Percentiles rank a stretch among this genome's conserved stretches.
Evolutionary conservation across 1,139 yeast species (phyloP).

Genomic region (Suhomyces bolitotheri): DNA sequence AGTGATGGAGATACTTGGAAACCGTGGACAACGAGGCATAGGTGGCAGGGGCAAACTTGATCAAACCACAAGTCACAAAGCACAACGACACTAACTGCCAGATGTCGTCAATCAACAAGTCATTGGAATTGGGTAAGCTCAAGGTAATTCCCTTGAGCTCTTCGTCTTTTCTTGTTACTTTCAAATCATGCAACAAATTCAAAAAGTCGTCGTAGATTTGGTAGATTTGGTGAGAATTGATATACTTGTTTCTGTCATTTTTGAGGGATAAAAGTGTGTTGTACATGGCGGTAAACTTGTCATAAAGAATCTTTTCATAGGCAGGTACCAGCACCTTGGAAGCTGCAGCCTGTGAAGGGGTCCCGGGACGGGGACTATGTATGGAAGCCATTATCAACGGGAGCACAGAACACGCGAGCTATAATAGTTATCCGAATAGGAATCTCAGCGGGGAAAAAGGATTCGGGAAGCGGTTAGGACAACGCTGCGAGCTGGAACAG

Average conservation of each 20-base stretch:
- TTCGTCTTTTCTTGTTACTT: slow-evolving; percentile 48
- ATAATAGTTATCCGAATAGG: too few relatives aligned
- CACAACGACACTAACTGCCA: slow-evolving; percentile 84
- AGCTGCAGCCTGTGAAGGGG: slow-evolving; percentile 7
- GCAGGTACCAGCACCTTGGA: slow-evolving; percentile 18
- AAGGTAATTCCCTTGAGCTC: slow-evolving; percentile 48
- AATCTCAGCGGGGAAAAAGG: not conserved
- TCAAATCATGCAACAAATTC: slow-evolving; percentile 50
- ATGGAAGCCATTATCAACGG: slow-evolving; percentile 6
- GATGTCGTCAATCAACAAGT: slow-evolving; percentile 78
- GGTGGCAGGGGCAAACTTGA: slow-evolving; percentile 89
- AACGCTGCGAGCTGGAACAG: too few relatives aligned
- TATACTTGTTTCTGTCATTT: slow-evolving; percentile 61
- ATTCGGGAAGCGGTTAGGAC: too few relatives aligned
- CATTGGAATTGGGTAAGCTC: slow-evolving; percentile 50
- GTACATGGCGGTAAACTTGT: slow-evolving; percentile 50
- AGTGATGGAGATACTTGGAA: slow-evolving; percentile 74
- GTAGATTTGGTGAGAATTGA: slow-evolving; percentile 65
- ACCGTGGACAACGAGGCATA: slow-evolving; percentile 87
- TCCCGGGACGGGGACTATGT: slow-evolving; percentile 8
- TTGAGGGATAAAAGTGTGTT: slow-evolving; percentile 55
- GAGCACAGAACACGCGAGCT: too few relatives aligned
- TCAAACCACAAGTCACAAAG: slow-evolving; percentile 87
- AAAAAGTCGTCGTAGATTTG: slow-evolving; percentile 55
- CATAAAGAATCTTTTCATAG: slow-evolving; percentile 53